A percentile compares a stretch with the other conserved stretches of the same genome.
Conservation (phyloP, 805 yeast genomes). For the Monosporozyma siamensis region DNA sequence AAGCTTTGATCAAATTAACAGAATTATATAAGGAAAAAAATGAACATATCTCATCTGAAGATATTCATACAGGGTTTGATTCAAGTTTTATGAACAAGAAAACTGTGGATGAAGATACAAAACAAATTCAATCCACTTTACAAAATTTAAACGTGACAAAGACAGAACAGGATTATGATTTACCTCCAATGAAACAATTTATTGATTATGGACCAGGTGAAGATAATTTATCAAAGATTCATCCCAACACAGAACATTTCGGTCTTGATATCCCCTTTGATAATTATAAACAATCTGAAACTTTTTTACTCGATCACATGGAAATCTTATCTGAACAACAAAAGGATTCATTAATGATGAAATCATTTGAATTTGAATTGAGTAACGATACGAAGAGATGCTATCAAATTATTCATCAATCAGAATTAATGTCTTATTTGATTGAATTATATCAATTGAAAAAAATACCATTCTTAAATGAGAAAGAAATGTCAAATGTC, state of each 20-base stretch:
- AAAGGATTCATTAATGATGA: slow-evolving; percentile 87
- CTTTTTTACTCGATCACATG: slow-evolving; percentile 47
- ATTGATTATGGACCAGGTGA: slow-evolving; percentile 17
- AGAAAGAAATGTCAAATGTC: slow-evolving; percentile 33
- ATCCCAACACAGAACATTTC: slow-evolving; percentile 58
- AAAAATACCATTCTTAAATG: slow-evolving; percentile 27
- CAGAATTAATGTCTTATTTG: slow-evolving; percentile 69
- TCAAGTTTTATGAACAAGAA: slow-evolving; percentile 66
- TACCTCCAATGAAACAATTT: slow-evolving; percentile 12
- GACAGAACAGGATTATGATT: neutral
- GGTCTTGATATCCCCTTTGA: slow-evolving; percentile 40
- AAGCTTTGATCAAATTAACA: slow-evolving; percentile 57
- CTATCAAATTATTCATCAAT: slow-evolving; percentile 64
- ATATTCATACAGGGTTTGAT: slow-evolving; percentile 86
- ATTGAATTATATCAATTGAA: slow-evolving; percentile 33
- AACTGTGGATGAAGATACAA: slow-evolving; percentile 17
- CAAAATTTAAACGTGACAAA: slow-evolving; percentile 5
- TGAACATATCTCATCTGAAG: slow-evolving; percentile 77
- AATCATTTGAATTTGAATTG: slow-evolving; percentile 74
- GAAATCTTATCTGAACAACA: slow-evolving; percentile 71
- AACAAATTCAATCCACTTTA: slow-evolving; percentile 5
- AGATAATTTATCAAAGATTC: slow-evolving; percentile 43
- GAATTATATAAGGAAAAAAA: slow-evolving; percentile 63
- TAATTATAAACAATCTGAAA: slow-evolving; percentile 43
- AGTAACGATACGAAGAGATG: slow-evolving; percentile 41